A percentile compares a stretch with the other conserved stretches of the same genome.
Evolutionary conservation across 2,329 filamentous ascomycete species (phyloP).

Genomic region (Colletotrichum liriopes): DNA sequence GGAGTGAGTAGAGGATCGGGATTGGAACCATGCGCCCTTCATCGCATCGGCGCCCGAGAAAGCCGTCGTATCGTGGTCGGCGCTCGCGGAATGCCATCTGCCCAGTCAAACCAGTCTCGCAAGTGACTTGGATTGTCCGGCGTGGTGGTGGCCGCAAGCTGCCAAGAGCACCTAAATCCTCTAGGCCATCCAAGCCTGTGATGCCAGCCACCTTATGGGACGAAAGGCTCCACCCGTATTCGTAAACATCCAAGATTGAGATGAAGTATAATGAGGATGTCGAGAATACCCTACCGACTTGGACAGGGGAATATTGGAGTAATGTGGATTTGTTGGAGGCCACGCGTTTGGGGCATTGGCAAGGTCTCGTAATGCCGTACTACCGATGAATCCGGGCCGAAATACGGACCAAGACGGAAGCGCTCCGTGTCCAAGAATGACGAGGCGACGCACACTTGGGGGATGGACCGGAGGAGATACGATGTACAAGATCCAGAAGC

Average conservation of each 20-base stretch:
- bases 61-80: neutral
- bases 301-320: neutral
- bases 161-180: neutral
- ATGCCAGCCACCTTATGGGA: neutral
- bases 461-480: neutral
- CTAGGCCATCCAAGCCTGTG: neutral
- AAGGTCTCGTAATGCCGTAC: neutral
- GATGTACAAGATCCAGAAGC: neutral
- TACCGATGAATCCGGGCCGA: slow-evolving; percentile 9
- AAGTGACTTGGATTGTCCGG: neutral
- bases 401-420: neutral
- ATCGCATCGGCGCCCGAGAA: slow-evolving; percentile 2
- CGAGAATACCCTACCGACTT: neutral
- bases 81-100: neutral
- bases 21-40: neutral
- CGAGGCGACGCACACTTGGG: neutral
- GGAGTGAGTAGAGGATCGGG: neutral
- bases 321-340: neutral
- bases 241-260: neutral
- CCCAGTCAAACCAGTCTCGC: neutral
- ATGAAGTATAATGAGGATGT: neutral
- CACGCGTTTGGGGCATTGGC: slow-evolving; percentile 6
- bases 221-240: neutral
- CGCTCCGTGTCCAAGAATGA: neutral
- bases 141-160: neutral